Evolutionary conservation across 208 protist species (phyloP), one percentile per base, ranked within the genome.

Genomic region (Leptomonas pyrrhocoris): DNA sequence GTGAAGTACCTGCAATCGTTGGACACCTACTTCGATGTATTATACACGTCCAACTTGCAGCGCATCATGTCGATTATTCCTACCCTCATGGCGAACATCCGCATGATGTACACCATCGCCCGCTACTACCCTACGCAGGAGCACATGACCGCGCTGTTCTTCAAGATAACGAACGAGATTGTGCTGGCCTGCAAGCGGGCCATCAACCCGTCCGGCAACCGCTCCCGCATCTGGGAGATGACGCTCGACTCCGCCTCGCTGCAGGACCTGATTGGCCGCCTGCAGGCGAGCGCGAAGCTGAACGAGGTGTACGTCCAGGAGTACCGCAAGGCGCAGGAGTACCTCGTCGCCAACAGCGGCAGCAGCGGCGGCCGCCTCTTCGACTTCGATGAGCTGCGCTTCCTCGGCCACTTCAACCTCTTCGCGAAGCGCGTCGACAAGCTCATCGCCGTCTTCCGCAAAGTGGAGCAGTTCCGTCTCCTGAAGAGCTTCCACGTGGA

Each of bases 331-430:
- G 86, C 94, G 28, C 92, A 97, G 79, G 86, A 94, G 27, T 89
- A 91, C 45, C 85, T 98, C n/a, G 60, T 84, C 12, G 54, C 67
- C 19, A 86, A 95, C 76, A 83, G 79, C 68, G 40, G 59, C 27
- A 85, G 86, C 43, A 73, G 59, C 65, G 55, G 74, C 48, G 71
- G 72, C 30, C 89, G 87, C 62, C 86, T 94, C 53, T 97, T 97
- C 75, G 83, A 94, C 77, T 98, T 99, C 80, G 94, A 98, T 77
- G 96, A 98, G 78, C 80, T 96, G 28, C 84, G 86, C 61, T 98
- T 99, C 61, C 98, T 99, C 82, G 97, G 97, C 2, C 96, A 98
- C 80, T 98, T 99, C 77, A 98, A 99, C 73, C 85, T 98, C 59
- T 99, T 99, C 68, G 93, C 91, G 62, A 96, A 98, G 78, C 92